These are phyloP conservation scores for Cyclotella choctawhatcheeana DNA, from an alignment of 108 stramenopile species.

Conservation along the genomic window DNA sequence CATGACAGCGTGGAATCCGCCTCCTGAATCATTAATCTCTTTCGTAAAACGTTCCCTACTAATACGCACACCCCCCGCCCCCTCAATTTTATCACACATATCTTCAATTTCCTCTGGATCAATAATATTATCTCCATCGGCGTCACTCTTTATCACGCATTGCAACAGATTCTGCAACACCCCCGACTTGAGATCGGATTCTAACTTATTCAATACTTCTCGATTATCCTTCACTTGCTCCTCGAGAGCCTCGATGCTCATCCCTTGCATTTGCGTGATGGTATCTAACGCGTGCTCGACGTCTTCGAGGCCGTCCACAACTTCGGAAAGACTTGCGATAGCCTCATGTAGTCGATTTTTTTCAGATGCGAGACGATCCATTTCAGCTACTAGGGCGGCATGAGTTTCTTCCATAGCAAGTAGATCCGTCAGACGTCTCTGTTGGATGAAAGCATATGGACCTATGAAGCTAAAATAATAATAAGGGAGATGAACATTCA, in stretches of 20 bases:
- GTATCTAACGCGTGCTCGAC: conserved; percentile 50
- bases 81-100: conserved; percentile 37
- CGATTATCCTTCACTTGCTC: conserved; percentile 54
- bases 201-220: conserved; percentile 48
- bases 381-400: conserved; percentile 35
- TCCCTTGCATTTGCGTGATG: conserved; percentile 51
- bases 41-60: conserved; percentile 30
- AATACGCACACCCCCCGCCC: conserved; percentile 54
- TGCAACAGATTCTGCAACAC: conserved; percentile 56
- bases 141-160: conserved; percentile 54
- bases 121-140: conserved; percentile 49
- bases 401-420: conserved; percentile 49
- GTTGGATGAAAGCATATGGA: conserved; percentile 43
- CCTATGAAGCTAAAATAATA: too few relatives aligned
- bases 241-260: conserved; percentile 42
- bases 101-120: conserved; percentile 53
- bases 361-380: conserved; percentile 36
- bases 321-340: conserved; percentile 41
- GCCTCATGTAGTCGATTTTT: conserved; percentile 40
- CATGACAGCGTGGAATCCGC: conserved; percentile 58
- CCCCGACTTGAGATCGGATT: conserved; percentile 50
- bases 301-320: conserved; percentile 46
- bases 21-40: conserved; percentile 30
- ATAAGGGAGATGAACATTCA: too few relatives aligned
- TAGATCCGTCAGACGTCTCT: conserved; percentile 44